phyloP scores from a whole-genome alignment of 345 rosid genomes.

The Gossypium longicalyx region DNA sequence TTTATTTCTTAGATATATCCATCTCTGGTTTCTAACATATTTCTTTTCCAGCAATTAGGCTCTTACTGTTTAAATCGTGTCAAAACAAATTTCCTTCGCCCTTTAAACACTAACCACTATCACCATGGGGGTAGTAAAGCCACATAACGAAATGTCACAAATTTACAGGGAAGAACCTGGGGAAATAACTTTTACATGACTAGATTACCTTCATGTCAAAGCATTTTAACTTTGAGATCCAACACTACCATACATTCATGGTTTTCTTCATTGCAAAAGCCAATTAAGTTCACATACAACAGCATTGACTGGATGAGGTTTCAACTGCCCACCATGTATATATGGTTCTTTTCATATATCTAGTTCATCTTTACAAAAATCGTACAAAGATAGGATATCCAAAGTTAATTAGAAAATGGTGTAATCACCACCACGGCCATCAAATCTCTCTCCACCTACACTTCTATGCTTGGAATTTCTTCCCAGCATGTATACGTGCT shows the following conservation, averaged over 20 bases:
- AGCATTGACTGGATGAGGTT: conserved; percentile 25
- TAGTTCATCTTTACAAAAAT: conserved; percentile 33
- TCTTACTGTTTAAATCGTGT: neutral
- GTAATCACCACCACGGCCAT: neutral
- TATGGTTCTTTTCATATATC: conserved; percentile 2
- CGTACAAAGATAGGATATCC: neutral
- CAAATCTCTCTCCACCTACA: neutral
- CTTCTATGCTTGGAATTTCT: neutral
- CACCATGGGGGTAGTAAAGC: neutral
- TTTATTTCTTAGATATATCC: too few relatives aligned
- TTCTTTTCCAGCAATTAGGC: too few relatives aligned
- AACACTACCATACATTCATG: too few relatives aligned
- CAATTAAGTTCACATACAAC: conserved; percentile 12
- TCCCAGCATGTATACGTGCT: neutral
- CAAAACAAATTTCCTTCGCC: neutral
- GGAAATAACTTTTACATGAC: too few relatives aligned
- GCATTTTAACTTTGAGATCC: too few relatives aligned
- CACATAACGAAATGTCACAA: too few relatives aligned
- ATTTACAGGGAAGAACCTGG: too few relatives aligned
- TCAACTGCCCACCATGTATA: conserved; percentile 21
- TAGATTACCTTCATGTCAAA: too few relatives aligned
- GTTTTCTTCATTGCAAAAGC: neutral
- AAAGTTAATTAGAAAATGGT: neutral
- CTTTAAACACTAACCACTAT: neutral
- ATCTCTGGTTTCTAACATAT: too few relatives aligned